These are phyloP conservation scores for Dichotomocladium elegans DNA, from an alignment of 371 early-diverging fungal species.

Conservation along the genomic window DNA sequence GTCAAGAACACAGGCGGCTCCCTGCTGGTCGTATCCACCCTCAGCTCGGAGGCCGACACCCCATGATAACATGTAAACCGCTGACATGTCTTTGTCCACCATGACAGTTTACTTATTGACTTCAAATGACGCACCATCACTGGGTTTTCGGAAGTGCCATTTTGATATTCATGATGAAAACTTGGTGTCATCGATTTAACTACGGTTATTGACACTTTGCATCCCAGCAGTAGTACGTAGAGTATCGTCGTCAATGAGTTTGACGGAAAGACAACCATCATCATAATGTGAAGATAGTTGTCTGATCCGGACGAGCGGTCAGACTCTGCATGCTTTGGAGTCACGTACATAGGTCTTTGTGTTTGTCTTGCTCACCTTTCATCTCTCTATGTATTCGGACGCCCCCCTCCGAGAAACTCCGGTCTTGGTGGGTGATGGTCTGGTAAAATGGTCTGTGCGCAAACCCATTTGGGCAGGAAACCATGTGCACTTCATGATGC, in stretches of 20 bases:
- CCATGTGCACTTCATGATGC: no score
- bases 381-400: no score
- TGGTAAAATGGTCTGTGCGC: no score
- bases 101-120: slow-evolving; percentile 38
- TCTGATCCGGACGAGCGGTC: no score
- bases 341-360: no score
- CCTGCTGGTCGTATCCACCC: slow-evolving; percentile 47
- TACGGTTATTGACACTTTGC: not conserved
- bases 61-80: slow-evolving; percentile 21
- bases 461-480: no score
- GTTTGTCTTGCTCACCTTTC: no score
- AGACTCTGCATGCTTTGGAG: no score
- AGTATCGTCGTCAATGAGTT: slow-evolving; percentile 34
- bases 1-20: slow-evolving; percentile 55
- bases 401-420: no score
- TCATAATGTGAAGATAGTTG: slow-evolving; percentile 25
- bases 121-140: slow-evolving; percentile 34
- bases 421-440: no score
- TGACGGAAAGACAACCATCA: slow-evolving; percentile 38
- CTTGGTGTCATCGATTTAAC: slow-evolving; percentile 35
- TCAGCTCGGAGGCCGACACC: slow-evolving; percentile 41
- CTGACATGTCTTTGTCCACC: slow-evolving; percentile 45
- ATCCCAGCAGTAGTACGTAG: not conserved
- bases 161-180: slow-evolving; percentile 35
- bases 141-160: slow-evolving; percentile 38